Conservation (phyloP, 2,329 filamentous ascomycete species). For the Fusarium temperatum region DNA sequence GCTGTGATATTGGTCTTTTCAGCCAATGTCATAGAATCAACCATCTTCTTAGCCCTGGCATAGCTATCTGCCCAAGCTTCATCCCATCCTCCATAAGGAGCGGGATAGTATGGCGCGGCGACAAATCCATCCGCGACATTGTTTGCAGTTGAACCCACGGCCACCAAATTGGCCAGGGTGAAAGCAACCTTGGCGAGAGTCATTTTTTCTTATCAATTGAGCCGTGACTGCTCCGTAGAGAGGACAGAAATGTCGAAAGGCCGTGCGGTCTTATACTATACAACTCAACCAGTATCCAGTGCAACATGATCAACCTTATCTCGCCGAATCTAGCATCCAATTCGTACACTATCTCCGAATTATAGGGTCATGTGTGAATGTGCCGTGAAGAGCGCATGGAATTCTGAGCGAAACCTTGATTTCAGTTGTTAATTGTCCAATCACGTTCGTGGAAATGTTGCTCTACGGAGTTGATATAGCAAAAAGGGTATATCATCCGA, state of each 20-base stretch:
- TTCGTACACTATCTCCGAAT: constrained; percentile 1
- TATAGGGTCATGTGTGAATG: constrained; percentile 8
- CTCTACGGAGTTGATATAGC: not conserved
- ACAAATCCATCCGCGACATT: constrained; percentile 44
- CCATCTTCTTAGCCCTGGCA: constrained; percentile 71
- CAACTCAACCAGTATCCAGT: not conserved
- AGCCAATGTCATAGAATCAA: constrained; percentile 79
- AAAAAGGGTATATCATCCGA: constrained; percentile 16
- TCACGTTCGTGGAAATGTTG: not conserved
- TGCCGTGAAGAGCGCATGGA: not conserved
- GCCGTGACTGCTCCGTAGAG: not conserved
- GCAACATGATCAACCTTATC: not conserved
- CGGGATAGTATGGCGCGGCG: constrained; percentile 71
- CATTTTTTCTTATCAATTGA: not conserved
- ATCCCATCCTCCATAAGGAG: constrained; percentile 77
- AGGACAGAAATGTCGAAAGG: not conserved
- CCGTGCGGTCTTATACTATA: constrained; percentile 15
- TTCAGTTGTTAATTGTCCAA: constrained; percentile 1
- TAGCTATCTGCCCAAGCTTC: constrained; percentile 76
- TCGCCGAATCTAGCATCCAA: not conserved
- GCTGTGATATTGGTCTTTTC: constrained; percentile 83
- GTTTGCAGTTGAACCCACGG: not conserved
- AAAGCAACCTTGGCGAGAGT: not conserved
- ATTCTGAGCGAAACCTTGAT: constrained; percentile 4
- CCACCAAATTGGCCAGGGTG: not conserved